Evolutionary conservation across 352 stramenopile genomes (phyloP).

Genomic region (Phytopythium boreale): DNA sequence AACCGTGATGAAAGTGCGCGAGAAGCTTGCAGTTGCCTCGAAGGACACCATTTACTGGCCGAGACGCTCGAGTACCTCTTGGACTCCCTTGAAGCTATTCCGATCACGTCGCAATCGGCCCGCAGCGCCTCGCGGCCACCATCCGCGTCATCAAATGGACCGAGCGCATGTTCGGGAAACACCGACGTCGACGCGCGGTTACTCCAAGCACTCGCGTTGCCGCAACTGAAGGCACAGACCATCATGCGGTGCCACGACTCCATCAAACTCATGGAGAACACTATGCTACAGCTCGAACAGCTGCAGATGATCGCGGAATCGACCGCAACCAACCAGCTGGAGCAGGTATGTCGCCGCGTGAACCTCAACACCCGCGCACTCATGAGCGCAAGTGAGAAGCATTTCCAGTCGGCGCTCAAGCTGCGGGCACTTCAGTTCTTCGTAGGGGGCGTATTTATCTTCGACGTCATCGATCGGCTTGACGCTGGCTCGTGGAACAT

Average conservation of each 20-base stretch:
- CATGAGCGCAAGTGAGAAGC: slow-evolving; percentile 73
- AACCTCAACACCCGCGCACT: slow-evolving; percentile 89
- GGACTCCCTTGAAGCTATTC: slow-evolving; percentile 92
- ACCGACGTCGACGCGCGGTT: slow-evolving; percentile 57
- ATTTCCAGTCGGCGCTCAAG: slow-evolving; percentile 60
- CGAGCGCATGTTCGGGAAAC: slow-evolving; percentile 41
- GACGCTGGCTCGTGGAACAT: slow-evolving; percentile 92
- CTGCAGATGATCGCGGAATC: slow-evolving; percentile 92
- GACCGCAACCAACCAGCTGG: slow-evolving; percentile 89
- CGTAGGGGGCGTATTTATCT: slow-evolving; percentile 91
- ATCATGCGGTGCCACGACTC: slow-evolving; percentile 93
- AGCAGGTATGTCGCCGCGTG: slow-evolving; percentile 84
- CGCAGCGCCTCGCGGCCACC: not conserved
- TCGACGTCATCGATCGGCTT: slow-evolving; percentile 94
- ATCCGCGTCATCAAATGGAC: slow-evolving; percentile 5
- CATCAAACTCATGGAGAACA: slow-evolving; percentile 94
- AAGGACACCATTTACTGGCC: slow-evolving; percentile 95
- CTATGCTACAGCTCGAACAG: slow-evolving; percentile 92
- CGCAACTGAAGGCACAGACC: slow-evolving; percentile 85
- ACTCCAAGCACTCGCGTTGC: slow-evolving; percentile 92
- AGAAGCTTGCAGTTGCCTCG: slow-evolving; percentile 89
- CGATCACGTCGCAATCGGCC: slow-evolving; percentile 21
- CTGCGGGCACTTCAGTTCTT: slow-evolving; percentile 92
- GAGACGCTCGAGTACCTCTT: slow-evolving; percentile 96
- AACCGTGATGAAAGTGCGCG: slow-evolving; percentile 79